Base-by-base conservation (phyloP, 257 asterid species). In the Fraxinus excelsior region DNA sequence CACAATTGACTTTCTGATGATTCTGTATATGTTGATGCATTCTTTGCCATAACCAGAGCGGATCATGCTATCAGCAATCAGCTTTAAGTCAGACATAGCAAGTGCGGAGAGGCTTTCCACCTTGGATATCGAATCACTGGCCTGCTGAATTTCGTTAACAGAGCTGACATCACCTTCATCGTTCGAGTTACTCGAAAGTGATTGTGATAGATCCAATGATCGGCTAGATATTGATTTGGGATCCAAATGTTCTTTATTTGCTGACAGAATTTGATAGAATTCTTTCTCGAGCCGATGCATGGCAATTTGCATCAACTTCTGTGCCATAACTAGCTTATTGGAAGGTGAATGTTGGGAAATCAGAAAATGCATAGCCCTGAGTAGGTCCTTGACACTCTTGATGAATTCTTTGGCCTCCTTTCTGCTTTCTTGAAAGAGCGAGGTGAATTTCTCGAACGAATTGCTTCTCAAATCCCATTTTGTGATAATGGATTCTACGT, bases 21-120 rank as follows among this genome's bases (percentile, higher is more conserved):
- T 60, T 79, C 73, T 84, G 87, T 91, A 91, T 28, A 87, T 82
- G 3, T 85, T 85, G 12, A 83, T 64, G 46, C 97, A 90, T 71
- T 92, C 97, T 70, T 82, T 87, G 65, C 89, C 84, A 71, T 91
- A 91, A 12, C 97, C 96, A 0, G 90, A 79, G 26, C 80, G 58
- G 70, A 87, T 88, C 97, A 92, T 91, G 79, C 87, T 83, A 34
- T 88, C 91, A 2, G 90, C 91, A 13, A 89, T 92, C 87, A 80
- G 19, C 83, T 82, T 86, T 38, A 92, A 80, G 80, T 89, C 95
- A 64, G 81, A 64, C 88, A 89, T 80, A 77, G 89, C 89, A 12
- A 67, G 68, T 14, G 44, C 49, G 2, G 89, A 78, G 31, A 76
- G 78, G 0, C 75, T 69, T 73, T 85, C 91, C 53, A 44, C 85